Conservation (phyloP, 805 yeast genomes). For the Nadsonia fulvescens region DNA sequence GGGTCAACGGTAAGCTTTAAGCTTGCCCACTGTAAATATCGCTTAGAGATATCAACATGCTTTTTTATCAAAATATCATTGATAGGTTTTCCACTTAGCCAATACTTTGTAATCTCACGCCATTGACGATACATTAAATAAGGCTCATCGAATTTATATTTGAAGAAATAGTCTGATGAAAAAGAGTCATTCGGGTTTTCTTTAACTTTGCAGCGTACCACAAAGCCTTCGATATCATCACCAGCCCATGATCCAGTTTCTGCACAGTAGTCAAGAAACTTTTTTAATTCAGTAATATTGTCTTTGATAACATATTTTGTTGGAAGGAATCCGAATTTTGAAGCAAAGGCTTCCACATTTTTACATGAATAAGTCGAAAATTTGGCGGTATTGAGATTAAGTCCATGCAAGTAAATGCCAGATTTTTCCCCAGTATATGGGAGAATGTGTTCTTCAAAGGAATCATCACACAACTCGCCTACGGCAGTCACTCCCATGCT, state of each 20-base stretch:
- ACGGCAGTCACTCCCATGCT: conserved; percentile 57
- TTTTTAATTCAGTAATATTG: conserved; percentile 25
- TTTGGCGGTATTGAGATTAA: conserved; percentile 45
- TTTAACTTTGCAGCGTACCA: conserved; percentile 40
- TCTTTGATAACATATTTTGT: conserved; percentile 24
- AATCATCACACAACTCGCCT: conserved; percentile 83
- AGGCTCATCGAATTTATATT: conserved; percentile 90
- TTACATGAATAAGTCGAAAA: conserved; percentile 52
- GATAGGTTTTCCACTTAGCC: conserved; percentile 22
- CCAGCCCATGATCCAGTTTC: conserved; percentile 53
- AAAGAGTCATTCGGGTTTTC: conserved; percentile 3
- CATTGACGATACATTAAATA: conserved; percentile 78
- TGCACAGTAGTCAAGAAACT: conserved; percentile 37
- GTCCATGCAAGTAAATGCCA: conserved; percentile 82
- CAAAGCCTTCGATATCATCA: conserved; percentile 83
- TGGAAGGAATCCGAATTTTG: conserved; percentile 45
- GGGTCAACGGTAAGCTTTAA: conserved; percentile 36
- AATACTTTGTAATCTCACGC: conserved; percentile 65
- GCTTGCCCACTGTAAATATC: conserved; percentile 50
- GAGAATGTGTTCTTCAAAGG: conserved; percentile 83
- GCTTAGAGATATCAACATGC: conserved; percentile 20
- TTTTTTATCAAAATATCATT: conserved; percentile 14
- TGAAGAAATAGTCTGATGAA: conserved; percentile 51
- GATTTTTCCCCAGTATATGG: conserved; percentile 47
- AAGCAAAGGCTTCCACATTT: conserved; percentile 41